Base-by-base conservation (phyloP, 75 land plant species). In the Cunninghamia lanceolata region DNA sequence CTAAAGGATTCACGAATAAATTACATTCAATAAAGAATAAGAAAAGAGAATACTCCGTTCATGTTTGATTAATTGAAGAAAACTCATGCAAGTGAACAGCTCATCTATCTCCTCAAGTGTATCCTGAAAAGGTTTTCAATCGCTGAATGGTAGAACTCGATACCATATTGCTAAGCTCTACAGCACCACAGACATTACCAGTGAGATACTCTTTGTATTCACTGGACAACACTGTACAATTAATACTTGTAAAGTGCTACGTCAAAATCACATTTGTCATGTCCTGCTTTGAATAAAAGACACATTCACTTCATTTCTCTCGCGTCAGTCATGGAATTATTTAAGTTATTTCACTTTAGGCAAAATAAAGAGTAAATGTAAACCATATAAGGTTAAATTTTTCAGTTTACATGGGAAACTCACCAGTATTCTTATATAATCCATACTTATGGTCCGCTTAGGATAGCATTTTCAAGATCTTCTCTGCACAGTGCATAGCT, bases 401-500 rank as follows among this genome's bases (percentile, higher is more conserved):
- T n/a, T 43, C 32, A 45, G 34, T 32, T 73, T 73, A 73, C 75
- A 34, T 73, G 50, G n/a, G 47, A 43, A 80, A 45, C 82, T 79
- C 47, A 42, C 47, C 3, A 25, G 30, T 45, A 28, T 80, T 42
- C 32, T 80, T 14, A 45, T 10, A 80, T 10, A 83, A 83, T 47
- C 39, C 40, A 38, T 34, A 80, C 66, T 93, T 82, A 94, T 36
- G 96, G 96, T 35, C 96, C 98, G 76, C 96, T 96, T 84, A 96
- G 94, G 66, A 94, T 93, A 13, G 99, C 99, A 93, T 98, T 98
- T 85, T 98, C 99, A 79, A 98, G 93, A 86, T 98, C 99, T 84
- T 98, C 99, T 88, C 99, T 95, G 77, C 99, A 94, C 86, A 98
- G 88, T 52, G 97, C 99, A 90, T 98, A 98, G 74, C 97, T 96